phyloP scores from a whole-genome alignment of 2,329 filamentous ascomycete species.

The Aspergillus ruber region DNA sequence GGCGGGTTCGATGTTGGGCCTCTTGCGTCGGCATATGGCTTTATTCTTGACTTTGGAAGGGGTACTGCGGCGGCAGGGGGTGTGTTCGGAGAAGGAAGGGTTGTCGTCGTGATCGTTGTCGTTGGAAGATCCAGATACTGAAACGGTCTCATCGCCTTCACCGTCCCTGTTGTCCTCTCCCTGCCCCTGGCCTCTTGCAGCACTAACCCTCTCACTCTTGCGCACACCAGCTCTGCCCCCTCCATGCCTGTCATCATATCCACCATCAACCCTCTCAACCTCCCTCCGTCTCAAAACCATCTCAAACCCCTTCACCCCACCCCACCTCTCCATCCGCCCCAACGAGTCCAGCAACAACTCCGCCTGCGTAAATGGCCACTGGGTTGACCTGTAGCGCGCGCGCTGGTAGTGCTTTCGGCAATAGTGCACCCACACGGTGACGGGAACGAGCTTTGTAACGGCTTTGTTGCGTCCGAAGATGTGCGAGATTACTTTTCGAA shows the following conservation, averaged over 20 bases:
- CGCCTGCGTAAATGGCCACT: conserved; percentile 57
- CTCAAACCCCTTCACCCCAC: conserved; percentile 54
- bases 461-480: conserved; percentile 78
- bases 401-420: conserved; percentile 82
- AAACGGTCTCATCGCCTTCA: not conserved
- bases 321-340: conserved; percentile 57
- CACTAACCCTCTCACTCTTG: not conserved
- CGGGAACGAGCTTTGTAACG: conserved; percentile 64
- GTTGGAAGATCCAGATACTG: not conserved
- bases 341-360: conserved; percentile 60
- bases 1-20: conserved; percentile 19
- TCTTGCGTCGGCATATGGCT: conserved; percentile 8
- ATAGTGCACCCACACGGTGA: conserved; percentile 65
- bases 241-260: not conserved
- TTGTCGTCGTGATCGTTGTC: not conserved
- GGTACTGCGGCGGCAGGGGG: no score
- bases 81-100: not conserved
- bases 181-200: not conserved
- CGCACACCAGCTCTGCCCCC: not conserved
- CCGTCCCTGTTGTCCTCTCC: not conserved
- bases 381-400: conserved; percentile 57
- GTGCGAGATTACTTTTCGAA: conserved; percentile 71
- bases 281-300: conserved; percentile 61
- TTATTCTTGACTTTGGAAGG: not conserved
- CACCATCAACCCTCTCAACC: conserved; percentile 7